Evolutionary conservation across 306 rosid genomes (phyloP).

Genomic region (Corylus heterophylla): DNA sequence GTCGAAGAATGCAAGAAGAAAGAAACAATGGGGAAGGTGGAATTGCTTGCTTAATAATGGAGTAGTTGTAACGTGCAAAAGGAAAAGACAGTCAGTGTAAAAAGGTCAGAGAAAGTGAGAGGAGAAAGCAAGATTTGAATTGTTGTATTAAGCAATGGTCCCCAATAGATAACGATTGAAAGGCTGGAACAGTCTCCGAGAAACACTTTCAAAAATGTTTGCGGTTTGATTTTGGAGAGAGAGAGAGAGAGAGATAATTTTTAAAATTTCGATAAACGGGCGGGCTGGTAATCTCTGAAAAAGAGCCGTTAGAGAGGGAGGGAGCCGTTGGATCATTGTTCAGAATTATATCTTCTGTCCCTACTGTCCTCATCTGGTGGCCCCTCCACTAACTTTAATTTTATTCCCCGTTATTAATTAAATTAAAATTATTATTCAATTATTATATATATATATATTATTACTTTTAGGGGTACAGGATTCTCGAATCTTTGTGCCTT

Average conservation of each 20-base stretch:
- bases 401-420: neutral
- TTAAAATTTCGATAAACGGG: neutral
- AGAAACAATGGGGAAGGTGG: neutral
- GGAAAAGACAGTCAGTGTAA: neutral
- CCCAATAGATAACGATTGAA: neutral
- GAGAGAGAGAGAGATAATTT: neutral
- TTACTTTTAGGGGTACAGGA: neutral
- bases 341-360: neutral
- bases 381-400: neutral
- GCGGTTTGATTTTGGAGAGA: neutral
- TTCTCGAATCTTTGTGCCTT: neutral
- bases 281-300: neutral
- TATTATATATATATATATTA: neutral
- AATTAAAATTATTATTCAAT: neutral
- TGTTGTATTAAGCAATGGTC: neutral
- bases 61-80: neutral
- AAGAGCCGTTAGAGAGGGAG: conserved; percentile 8
- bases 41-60: neutral
- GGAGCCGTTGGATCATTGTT: neutral
- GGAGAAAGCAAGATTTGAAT: neutral
- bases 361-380: neutral
- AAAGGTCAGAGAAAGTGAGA: neutral
- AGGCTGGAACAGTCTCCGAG: conserved; percentile 4
- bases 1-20: neutral
- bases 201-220: neutral